These are phyloP conservation scores for Tetrahymena malaccensis DNA, from an alignment of 73 alveolate species.

Conservation along the genomic window DNA sequence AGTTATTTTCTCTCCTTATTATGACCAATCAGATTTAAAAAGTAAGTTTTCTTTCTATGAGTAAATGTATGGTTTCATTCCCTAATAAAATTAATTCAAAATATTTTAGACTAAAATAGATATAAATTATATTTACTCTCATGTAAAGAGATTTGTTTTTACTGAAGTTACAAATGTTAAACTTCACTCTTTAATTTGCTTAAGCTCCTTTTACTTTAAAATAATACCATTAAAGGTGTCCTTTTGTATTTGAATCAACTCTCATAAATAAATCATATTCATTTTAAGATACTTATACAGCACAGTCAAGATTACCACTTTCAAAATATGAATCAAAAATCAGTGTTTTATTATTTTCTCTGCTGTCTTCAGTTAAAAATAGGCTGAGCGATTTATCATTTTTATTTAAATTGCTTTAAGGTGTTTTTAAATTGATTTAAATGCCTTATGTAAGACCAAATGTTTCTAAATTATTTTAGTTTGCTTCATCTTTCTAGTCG, in stretches of 20 bases:
- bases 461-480: background rate
- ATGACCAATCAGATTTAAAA: conserved; percentile 60
- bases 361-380: background rate
- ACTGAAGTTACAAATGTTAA: conserved; percentile 42
- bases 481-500: background rate
- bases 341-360: background rate
- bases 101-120: conserved; percentile 11
- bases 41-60: conserved; percentile 53
- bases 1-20: conserved; percentile 51
- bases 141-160: conserved; percentile 23
- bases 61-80: conserved; percentile 72
- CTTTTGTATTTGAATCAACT: conserved; percentile 91
- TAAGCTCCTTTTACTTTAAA: conserved; percentile 67
- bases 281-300: conserved; percentile 45
- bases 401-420: background rate
- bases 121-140: conserved; percentile 43
- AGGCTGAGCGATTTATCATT: background rate
- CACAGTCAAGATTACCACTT: conserved; percentile 78
- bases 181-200: background rate
- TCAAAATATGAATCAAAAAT: conserved; percentile 45
- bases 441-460: background rate
- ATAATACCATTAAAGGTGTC: conserved; percentile 91
- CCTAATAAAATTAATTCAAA: conserved; percentile 62
- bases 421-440: background rate
- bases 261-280: conserved; percentile 80